Base-by-base conservation (phyloP, 805 yeast genomes). In the Barnettozyma vustinii region DNA sequence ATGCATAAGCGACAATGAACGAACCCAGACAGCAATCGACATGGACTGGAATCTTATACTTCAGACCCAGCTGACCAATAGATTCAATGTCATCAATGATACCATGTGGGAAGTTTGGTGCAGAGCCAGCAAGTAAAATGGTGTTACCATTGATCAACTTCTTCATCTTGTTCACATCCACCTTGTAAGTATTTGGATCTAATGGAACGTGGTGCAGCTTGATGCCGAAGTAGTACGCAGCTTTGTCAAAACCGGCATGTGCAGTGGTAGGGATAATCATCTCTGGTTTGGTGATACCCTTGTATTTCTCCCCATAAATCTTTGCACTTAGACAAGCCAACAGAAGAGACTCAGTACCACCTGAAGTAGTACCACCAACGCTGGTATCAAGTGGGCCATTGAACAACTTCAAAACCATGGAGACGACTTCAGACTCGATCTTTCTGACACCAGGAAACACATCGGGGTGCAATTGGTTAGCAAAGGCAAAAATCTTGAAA, bases 81-180 rank as follows among this genome's bases (percentile, higher is more conserved):
- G 74, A 79, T 55, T 77, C 85, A 51, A 92, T 90, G 61, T 92
- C 94, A 68, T 92, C 99, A 50, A 89, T 81, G 43, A 94, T 86
- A 12, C 99, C 99, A 64, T 92, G 97, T 3, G 99, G 98, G 68
- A 83, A 92, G 70, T 92, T 92, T 37, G 99, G 98, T 7, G 97
- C 97, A 1, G 98, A 91, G 1, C 98, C 98, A 7, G 81, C 87
- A 21, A 92, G 68, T 42, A 92, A 70, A 4, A 89, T 86, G 0
- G 99, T 94, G 65, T 91, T 90, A 2, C 69, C 63, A 57, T 85
- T 89, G 53, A 94, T 81, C 44, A 86, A 73, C 23, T 79, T 70
- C 55, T 75, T 74, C 44, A 87, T 88, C 46, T 80, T 79, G 1
- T 63, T 62, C 21, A 83, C 59, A 57, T 90, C 83, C 9, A 85